Evolutionary conservation across 352 stramenopile genomes (phyloP).

Genomic region (Phytophthora cryptogea): DNA sequence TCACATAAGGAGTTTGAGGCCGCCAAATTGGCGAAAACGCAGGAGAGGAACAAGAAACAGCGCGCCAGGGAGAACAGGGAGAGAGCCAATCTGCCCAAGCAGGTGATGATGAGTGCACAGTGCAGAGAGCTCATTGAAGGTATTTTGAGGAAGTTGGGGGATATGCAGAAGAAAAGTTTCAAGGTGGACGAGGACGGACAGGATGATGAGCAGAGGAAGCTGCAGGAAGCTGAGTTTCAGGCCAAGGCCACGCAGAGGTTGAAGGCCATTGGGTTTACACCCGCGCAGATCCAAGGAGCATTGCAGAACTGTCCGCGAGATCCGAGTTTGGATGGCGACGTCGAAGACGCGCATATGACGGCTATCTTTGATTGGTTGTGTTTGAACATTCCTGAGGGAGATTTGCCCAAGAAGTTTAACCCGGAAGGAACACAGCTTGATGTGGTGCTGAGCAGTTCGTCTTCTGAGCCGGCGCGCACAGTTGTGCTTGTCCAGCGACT

Average conservation of each 20-base stretch:
- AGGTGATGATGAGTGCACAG: constrained; percentile 91
- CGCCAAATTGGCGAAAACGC: constrained; percentile 47
- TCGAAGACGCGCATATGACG: constrained; percentile 34
- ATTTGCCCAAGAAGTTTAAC: constrained; percentile 86
- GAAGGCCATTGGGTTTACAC: constrained; percentile 59
- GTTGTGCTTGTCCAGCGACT: constrained; percentile 67
- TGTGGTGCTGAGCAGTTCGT: constrained; percentile 51
- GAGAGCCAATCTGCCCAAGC: constrained; percentile 88
- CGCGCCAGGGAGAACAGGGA: constrained; percentile 91
- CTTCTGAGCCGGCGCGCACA: constrained; percentile 22
- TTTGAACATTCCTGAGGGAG: constrained; percentile 72
- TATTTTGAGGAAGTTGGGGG: constrained; percentile 63
- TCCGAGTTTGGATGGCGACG: constrained; percentile 15
- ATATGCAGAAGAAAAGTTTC: constrained; percentile 17
- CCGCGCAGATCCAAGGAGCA: constrained; percentile 52
- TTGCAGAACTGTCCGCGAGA: constrained; percentile 33
- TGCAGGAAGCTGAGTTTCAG: constrained; percentile 23
- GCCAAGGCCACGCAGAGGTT: constrained; percentile 40
- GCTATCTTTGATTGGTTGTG: constrained; percentile 82
- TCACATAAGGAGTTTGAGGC: constrained; percentile 74
- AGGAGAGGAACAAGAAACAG: constrained; percentile 79
- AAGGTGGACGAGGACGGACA: constrained; percentile 1
- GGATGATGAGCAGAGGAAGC: constrained; percentile 10
- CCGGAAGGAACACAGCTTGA: constrained; percentile 90
- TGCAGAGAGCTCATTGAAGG: constrained; percentile 89